Conservation (phyloP, 768 basidiomycete species). For the Boletus rex-veris region DNA sequence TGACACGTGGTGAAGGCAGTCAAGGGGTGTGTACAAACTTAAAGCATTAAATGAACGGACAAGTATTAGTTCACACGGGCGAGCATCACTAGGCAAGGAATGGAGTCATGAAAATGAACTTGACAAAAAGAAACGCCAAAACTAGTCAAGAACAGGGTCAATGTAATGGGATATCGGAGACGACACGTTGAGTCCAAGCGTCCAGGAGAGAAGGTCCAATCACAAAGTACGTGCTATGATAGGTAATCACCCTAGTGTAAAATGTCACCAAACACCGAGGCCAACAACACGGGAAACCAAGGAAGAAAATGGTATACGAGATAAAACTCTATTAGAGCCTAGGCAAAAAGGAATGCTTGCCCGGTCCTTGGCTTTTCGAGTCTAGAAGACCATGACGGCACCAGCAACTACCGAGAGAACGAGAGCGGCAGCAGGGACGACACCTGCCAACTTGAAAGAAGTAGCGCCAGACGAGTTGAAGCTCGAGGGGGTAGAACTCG, state of each 20-base stretch:
- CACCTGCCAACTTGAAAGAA: conserved; percentile 32
- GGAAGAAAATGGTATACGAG: conserved; percentile 16
- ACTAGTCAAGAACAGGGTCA: neutral
- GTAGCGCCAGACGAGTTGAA: conserved; percentile 26
- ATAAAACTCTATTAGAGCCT: neutral
- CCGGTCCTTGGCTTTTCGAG: neutral
- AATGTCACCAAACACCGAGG: conserved; percentile 10
- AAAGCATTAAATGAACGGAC: too few relatives aligned
- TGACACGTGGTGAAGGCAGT: too few relatives aligned
- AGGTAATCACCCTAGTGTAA: conserved; percentile 11
- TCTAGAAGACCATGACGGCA: conserved; percentile 45
- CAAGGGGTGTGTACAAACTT: too few relatives aligned
- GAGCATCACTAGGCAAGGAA: neutral
- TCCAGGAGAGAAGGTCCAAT: conserved; percentile 21
- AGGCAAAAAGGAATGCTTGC: neutral
- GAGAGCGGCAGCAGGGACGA: conserved; percentile 34
- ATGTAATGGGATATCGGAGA: conserved; percentile 6
- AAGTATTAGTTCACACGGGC: too few relatives aligned
- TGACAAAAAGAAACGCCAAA: neutral
- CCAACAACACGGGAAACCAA: conserved; percentile 7
- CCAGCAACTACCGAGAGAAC: conserved; percentile 49
- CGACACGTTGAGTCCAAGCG: conserved; percentile 14
- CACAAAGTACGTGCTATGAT: conserved; percentile 9
- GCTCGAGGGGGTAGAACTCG: conserved; percentile 22
- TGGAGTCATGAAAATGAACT: neutral